A percentile compares a stretch with the other conserved stretches of the same genome.
These are phyloP conservation scores for Diaporthe citriasiana DNA, from an alignment of 2,329 filamentous ascomycete species.

Conservation along the genomic window DNA sequence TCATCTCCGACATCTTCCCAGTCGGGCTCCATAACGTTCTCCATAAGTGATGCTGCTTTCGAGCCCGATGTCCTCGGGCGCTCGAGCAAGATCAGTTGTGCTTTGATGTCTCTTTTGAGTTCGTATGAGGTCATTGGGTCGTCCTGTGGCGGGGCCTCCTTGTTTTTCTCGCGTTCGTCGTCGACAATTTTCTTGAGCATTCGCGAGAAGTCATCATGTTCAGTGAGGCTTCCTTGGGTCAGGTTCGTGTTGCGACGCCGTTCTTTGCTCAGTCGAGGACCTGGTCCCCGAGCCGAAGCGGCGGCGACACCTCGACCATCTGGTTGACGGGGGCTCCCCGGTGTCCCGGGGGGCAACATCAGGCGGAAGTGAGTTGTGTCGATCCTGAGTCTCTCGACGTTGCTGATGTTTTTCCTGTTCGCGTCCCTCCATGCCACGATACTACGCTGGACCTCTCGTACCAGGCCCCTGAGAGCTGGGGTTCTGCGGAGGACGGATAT, in stretches of 20 bases:
- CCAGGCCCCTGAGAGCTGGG: slow-evolving; percentile 27
- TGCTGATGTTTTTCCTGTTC: neutral
- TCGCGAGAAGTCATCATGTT: slow-evolving; percentile 22
- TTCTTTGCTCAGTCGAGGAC: neutral
- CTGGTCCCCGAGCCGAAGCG: neutral
- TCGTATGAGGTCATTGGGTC: slow-evolving; percentile 19
- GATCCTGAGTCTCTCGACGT: neutral
- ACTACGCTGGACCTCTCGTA: slow-evolving; percentile 26
- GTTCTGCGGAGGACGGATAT: slow-evolving; percentile 34
- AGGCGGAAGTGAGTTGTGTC: slow-evolving; percentile 12
- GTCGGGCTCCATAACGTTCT: slow-evolving; percentile 24
- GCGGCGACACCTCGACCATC: neutral
- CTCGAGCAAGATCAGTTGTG: slow-evolving; percentile 25
- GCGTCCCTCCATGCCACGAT: slow-evolving; percentile 20
- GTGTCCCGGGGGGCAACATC: neutral
- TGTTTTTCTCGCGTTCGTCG: slow-evolving; percentile 3
- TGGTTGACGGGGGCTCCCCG: neutral
- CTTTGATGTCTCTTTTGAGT: slow-evolving; percentile 33
- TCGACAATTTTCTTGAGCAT: slow-evolving; percentile 23
- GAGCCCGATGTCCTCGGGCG: neutral
- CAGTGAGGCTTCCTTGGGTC: slow-evolving; percentile 24
- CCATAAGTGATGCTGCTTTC: neutral
- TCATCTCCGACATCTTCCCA: slow-evolving; percentile 24
- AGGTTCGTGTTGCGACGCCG: slow-evolving; percentile 9
- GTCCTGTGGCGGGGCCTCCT: neutral